Evolutionary conservation across 1,139 yeast species (phyloP), one percentile per base, ranked within the genome.

Genomic region (Suhomyces bolitotheri): DNA sequence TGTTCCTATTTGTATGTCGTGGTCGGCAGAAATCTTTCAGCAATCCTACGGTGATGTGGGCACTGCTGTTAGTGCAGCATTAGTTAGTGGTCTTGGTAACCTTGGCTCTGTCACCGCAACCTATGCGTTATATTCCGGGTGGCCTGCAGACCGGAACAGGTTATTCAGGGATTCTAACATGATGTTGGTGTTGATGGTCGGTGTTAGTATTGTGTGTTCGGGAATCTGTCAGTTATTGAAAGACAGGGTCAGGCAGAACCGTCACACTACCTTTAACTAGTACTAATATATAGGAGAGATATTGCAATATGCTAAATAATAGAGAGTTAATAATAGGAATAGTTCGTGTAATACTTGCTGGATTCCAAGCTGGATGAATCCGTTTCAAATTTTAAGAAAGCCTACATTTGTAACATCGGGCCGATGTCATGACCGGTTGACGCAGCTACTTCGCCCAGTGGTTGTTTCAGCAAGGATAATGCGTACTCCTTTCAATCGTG

Each of bases 1-100:
- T 0, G 95, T 86, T 16, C 96, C 96, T 21, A 86, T 84, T 32
- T 76, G 84, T 54, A 87, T 87, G 96, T 78, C 95, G 1, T 80
- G 88, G 86, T 66, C 90, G 0, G 82, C 92, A 0, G 92, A 85
- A 51, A 82, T 86, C 29, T 84, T 86, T 64, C 76, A 73, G 9
- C 70, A 73, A 4, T 67, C 76, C 32, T 83, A 88, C 50, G 95
- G 95, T 27, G 95, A 86, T 53, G 81, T 87, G 33, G 96, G 96
- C 5, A 71, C 81, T 37, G 96, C 96, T 3, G 89, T 83, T 12
- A 76, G 89, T 33, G 76, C 89, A 7, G 96, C 96, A 0, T 60
- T 87, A 29, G 92, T 87, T 7, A 80, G 89, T 45, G 96, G 96
- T 1, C 66, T 87, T 37, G 96, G 96, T 33, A 87, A 87, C 56